Conservation (phyloP, 495 filamentous ascomycete species). For the Xeromyces bisporus region DNA sequence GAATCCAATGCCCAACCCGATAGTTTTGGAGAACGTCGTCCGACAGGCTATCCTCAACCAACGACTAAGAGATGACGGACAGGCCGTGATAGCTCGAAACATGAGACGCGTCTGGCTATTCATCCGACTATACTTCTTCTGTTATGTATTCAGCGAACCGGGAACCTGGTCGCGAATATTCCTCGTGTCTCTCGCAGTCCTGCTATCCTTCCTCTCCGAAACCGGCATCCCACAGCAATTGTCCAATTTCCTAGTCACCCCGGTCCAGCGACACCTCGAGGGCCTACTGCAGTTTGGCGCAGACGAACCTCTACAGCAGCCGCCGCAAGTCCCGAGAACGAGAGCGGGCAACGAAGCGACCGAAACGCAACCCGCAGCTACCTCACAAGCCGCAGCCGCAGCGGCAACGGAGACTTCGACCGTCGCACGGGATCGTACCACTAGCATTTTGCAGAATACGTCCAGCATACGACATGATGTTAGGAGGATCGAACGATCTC, state of each 20-base stretch:
- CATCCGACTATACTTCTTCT: conserved; percentile 56
- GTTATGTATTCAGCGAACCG: conserved; percentile 64
- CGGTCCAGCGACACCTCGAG: conserved; percentile 55
- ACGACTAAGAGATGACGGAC: conserved; percentile 21
- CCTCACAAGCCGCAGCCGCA: conserved; percentile 8
- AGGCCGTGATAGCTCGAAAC: conserved; percentile 29
- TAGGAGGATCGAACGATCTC: conserved; percentile 50
- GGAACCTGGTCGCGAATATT: conserved; percentile 53
- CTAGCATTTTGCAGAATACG: too few species aligned
- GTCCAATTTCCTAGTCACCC: conserved; percentile 38
- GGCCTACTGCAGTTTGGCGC: conserved; percentile 42
- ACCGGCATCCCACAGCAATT: conserved; percentile 43
- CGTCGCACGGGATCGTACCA: conserved; percentile 2
- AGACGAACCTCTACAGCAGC: conserved; percentile 8
- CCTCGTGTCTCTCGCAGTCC: conserved; percentile 40
- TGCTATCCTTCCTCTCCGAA: conserved; percentile 47
- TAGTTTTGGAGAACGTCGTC: conserved; percentile 18
- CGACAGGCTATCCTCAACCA: conserved; percentile 27
- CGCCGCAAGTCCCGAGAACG: neutral
- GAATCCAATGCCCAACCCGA: conserved; percentile 12
- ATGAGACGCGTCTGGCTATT: conserved; percentile 58
- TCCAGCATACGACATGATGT: conserved; percentile 18
- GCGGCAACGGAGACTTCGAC: conserved; percentile 10
- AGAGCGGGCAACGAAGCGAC: neutral
- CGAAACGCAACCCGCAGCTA: neutral